A percentile compares a stretch with the other conserved stretches of the same genome.
These are phyloP conservation scores for Ceraceosorus guamensis DNA, from an alignment of 1,284 basidiomycete genomes.

Conservation along the genomic window DNA sequence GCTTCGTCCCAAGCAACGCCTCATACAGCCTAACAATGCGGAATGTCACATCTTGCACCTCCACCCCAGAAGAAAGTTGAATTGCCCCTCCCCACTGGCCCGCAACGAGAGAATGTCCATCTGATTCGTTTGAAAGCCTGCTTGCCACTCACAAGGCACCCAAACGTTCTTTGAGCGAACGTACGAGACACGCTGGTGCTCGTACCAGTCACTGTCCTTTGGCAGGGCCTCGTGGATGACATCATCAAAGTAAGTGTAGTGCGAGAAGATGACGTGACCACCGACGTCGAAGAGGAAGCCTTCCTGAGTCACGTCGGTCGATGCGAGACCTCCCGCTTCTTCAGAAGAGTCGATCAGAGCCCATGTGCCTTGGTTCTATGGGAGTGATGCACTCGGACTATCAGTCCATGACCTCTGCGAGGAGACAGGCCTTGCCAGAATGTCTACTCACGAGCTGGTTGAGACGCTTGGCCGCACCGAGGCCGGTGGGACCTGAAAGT, in stretches of 20 bases:
- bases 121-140: neutral
- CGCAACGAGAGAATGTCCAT: neutral
- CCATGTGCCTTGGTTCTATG: slow-evolving; percentile 50
- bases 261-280: slow-evolving; percentile 56
- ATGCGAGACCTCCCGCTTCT: slow-evolving; percentile 54
- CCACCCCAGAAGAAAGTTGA: too few relatives aligned
- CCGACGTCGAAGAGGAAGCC: slow-evolving; percentile 57
- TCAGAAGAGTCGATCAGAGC: slow-evolving; percentile 51
- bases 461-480: slow-evolving; percentile 55
- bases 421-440: neutral
- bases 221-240: slow-evolving; percentile 53
- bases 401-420: neutral
- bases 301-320: slow-evolving; percentile 53
- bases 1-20: too few relatives aligned
- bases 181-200: slow-evolving; percentile 55
- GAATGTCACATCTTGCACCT: too few relatives aligned
- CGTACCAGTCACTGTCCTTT: slow-evolving; percentile 51
- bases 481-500: slow-evolving; percentile 49
- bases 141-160: slow-evolving; percentile 51
- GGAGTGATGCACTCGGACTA: neutral
- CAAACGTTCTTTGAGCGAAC: slow-evolving; percentile 53
- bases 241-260: slow-evolving; percentile 56
- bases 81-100: neutral
- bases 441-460: slow-evolving; percentile 47
- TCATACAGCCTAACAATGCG: too few relatives aligned